Evolutionary conservation across 2,329 filamentous ascomycete genomes (phyloP).

Genomic region (Colletotrichum aenigma): DNA sequence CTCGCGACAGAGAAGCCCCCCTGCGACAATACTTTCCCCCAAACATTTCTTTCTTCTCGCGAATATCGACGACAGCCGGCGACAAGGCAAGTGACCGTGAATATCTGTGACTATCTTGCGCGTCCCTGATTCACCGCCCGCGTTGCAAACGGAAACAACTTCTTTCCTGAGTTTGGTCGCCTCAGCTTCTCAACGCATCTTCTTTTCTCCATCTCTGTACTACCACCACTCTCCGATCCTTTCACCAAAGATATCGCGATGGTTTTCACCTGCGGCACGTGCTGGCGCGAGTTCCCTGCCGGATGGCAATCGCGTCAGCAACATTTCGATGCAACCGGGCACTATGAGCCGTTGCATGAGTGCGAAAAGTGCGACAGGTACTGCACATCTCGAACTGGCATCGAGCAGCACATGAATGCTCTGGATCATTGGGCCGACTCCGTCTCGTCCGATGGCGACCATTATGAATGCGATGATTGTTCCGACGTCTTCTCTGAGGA

Average conservation of each 20-base stretch:
- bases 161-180: too few relatives aligned
- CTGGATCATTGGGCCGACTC: constrained; percentile 24
- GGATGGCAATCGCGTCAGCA: constrained; percentile 16
- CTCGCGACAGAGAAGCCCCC: neutral
- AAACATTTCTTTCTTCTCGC: neutral
- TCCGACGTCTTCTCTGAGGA: constrained; percentile 25
- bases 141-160: neutral
- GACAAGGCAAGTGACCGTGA: accelerated
- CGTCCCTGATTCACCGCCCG: neutral
- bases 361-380: constrained; percentile 31
- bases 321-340: constrained; percentile 2
- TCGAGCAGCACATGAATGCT: constrained; percentile 30
- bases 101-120: neutral
- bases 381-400: constrained; percentile 25
- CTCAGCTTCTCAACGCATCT: neutral
- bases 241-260: neutral
- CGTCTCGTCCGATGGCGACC: neutral
- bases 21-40: neutral
- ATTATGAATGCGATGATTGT: constrained; percentile 33
- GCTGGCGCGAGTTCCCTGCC: constrained; percentile 15
- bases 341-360: neutral
- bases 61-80: neutral
- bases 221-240: neutral
- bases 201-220: neutral
- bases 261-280: constrained; percentile 16